Conservation (phyloP, 805 yeast species). For the Cyberlindnera euphorbiiphila region DNA sequence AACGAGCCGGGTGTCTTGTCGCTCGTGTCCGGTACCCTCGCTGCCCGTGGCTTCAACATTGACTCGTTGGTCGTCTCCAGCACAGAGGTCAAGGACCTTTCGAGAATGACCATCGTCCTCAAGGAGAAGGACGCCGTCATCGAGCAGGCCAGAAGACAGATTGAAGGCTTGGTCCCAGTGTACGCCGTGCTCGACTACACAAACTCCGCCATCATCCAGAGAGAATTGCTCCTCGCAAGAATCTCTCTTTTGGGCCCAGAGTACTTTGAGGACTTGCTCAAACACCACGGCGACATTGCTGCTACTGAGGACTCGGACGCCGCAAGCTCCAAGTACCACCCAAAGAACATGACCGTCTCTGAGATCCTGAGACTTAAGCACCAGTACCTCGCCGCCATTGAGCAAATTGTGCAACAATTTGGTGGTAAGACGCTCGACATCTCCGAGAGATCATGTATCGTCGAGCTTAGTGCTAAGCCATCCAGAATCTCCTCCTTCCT, state of each 20-base stretch:
- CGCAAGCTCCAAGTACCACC: constrained; percentile 58
- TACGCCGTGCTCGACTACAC: constrained; percentile 96
- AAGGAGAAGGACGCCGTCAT: constrained; percentile 94
- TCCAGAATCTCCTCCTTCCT: constrained; percentile 82
- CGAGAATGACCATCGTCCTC: constrained; percentile 94
- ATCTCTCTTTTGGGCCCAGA: constrained; percentile 96
- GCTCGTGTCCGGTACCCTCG: constrained; percentile 89
- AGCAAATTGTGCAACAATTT: constrained; percentile 75
- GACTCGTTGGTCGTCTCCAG: constrained; percentile 95
- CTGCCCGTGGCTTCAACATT: constrained; percentile 97
- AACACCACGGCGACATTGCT: constrained; percentile 57
- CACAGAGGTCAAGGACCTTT: constrained; percentile 92
- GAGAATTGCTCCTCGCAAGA: constrained; percentile 90
- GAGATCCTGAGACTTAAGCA: constrained; percentile 95
- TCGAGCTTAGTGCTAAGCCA: constrained; percentile 93
- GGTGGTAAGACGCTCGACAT: constrained; percentile 94
- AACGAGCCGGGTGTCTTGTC: constrained; percentile 98
- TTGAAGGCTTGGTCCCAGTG: constrained; percentile 96
- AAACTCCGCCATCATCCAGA: constrained; percentile 79
- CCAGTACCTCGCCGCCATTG: constrained; percentile 79
- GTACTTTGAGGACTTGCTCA: constrained; percentile 90
- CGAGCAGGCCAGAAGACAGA: constrained; percentile 97
- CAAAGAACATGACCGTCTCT: constrained; percentile 82
- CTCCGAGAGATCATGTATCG: constrained; percentile 88
- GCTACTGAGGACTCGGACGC: constrained; percentile 29